phyloP scores from a whole-genome alignment of 2,329 filamentous ascomycete species.

The Bipolaris sorokiniana region DNA sequence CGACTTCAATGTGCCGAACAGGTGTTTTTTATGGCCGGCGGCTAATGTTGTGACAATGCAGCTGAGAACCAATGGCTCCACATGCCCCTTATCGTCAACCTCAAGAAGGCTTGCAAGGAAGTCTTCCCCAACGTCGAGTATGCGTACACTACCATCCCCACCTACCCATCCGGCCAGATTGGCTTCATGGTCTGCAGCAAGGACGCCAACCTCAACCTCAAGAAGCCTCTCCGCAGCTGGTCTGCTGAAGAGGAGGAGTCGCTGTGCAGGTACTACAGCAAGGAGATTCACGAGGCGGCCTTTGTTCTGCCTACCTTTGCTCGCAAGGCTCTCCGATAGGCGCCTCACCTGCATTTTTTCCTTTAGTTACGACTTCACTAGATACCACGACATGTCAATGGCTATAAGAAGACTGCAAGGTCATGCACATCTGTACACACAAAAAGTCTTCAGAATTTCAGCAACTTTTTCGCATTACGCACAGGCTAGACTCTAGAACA shows the following conservation, averaged over 20 bases:
- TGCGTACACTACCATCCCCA: slow-evolving; percentile 98
- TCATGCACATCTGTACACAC: slow-evolving; percentile 9
- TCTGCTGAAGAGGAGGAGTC: slow-evolving; percentile 86
- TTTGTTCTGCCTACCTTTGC: slow-evolving; percentile 96
- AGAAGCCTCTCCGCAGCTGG: slow-evolving; percentile 82
- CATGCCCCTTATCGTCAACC: slow-evolving; percentile 87
- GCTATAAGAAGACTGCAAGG: slow-evolving; percentile 32
- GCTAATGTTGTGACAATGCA: slow-evolving; percentile 52
- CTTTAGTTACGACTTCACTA: slow-evolving; percentile 30
- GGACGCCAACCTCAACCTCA: slow-evolving; percentile 82
- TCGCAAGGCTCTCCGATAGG: slow-evolving; percentile 68
- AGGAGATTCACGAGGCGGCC: slow-evolving; percentile 92
- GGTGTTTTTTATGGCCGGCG: slow-evolving; percentile 20
- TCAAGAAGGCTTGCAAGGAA: slow-evolving; percentile 96
- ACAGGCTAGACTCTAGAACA: neutral
- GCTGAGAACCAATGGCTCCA: slow-evolving; percentile 99
- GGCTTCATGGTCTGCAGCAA: slow-evolving; percentile 99
- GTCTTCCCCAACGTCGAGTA: slow-evolving; percentile 98
- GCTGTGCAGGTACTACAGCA: slow-evolving; percentile 96
- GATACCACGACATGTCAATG: slow-evolving; percentile 43
- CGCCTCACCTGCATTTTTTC: slow-evolving; percentile 13
- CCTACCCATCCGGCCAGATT: slow-evolving; percentile 98
- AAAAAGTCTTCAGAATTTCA: neutral
- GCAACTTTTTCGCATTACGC: neutral
- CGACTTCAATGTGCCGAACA: slow-evolving; percentile 20